Conservation (phyloP, 208 protist genomes). For the Trypanosoma rangeli region DNA sequence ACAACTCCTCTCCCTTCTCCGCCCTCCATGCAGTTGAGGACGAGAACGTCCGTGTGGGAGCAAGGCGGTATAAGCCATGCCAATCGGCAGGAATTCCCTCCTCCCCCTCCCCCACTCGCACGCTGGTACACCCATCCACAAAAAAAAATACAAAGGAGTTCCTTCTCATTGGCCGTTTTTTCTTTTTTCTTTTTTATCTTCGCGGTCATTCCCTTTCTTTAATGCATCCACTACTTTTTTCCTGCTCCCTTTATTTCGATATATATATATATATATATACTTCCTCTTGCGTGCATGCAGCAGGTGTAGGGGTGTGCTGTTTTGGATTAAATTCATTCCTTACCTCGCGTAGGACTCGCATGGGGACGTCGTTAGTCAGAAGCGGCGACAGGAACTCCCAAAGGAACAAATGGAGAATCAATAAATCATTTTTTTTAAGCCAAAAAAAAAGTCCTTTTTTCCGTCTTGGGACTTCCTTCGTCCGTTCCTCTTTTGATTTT, state of each 20-base stretch:
- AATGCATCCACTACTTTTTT: not conserved
- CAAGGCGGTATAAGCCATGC: not conserved
- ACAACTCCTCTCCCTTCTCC: not conserved
- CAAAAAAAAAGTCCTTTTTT: not conserved
- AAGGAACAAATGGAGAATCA: not conserved
- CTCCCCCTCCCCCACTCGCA: not conserved
- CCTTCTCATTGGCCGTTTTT: not conserved
- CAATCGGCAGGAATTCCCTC: not conserved
- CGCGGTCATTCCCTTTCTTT: not conserved
- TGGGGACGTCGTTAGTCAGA: not conserved
- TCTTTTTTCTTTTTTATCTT: not conserved
- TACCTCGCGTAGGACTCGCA: not conserved
- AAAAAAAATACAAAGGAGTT: not conserved
- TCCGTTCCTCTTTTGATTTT: not conserved
- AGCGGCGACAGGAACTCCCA: not conserved
- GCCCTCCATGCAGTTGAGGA: not conserved
- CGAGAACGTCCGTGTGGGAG: not conserved
- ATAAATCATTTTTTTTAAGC: too few relatives aligned
- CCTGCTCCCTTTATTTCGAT: not conserved
- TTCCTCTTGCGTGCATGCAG: not conserved
- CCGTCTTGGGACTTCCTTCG: not conserved
- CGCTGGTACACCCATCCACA: not conserved
- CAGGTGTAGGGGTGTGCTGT: not conserved
- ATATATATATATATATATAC: constrained; percentile 30
- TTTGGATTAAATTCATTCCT: not conserved